A percentile compares a stretch with the other conserved stretches of the same genome.
Evolutionary conservation across 257 asterid species (phyloP).

Genomic region (Solanum clarkiae): DNA sequence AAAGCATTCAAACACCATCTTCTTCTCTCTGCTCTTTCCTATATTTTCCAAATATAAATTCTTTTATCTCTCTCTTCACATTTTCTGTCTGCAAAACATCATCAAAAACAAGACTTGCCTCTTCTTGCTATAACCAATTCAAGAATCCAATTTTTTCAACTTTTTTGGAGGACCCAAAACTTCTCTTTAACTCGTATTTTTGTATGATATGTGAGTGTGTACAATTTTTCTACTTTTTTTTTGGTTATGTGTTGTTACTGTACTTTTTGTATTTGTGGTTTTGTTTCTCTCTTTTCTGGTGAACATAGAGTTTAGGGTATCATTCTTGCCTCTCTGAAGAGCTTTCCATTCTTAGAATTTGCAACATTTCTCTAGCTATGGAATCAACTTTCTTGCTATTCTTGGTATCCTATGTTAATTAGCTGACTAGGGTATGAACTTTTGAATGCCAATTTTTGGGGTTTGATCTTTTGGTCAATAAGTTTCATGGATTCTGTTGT

Average conservation of each 20-base stretch:
- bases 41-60: neutral
- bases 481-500: neutral
- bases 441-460: neutral
- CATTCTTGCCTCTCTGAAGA: neutral
- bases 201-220: neutral
- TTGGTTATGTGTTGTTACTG: neutral
- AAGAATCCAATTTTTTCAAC: neutral
- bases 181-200: neutral
- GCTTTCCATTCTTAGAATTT: neutral
- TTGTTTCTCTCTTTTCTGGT: neutral
- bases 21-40: neutral
- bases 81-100: neutral
- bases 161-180: neutral
- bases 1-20: conserved; percentile 12
- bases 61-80: neutral
- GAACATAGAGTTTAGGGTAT: neutral
- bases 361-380: neutral
- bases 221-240: neutral
- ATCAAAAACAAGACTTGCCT: neutral
- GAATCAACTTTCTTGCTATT: neutral
- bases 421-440: neutral
- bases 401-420: neutral
- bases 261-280: neutral
- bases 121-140: neutral
- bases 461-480: neutral